Evolutionary conservation across 345 rosid genomes (phyloP).

Genomic region (Geranium rotundifolium): DNA sequence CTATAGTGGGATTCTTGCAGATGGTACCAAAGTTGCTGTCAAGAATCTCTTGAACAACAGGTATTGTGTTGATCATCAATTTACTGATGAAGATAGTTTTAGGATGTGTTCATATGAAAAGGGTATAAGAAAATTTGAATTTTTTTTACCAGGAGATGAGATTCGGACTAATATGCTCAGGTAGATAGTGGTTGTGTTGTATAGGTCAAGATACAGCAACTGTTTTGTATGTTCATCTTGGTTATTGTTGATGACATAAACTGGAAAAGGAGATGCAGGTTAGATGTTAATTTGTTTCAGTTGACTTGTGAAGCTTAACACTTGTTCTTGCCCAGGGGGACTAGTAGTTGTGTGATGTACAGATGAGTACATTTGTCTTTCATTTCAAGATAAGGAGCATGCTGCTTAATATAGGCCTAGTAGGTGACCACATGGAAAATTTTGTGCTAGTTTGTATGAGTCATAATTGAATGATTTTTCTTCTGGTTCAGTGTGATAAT

Average conservation of each 20-base stretch:
- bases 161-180: neutral
- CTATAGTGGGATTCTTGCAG: constrained; percentile 58
- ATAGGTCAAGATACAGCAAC: neutral
- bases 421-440: too few relatives aligned
- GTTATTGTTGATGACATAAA: neutral
- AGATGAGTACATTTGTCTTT: too few relatives aligned
- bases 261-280: too few relatives aligned
- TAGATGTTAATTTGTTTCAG: neutral
- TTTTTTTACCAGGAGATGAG: neutral
- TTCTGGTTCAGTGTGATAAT: too few relatives aligned
- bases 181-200: too few relatives aligned
- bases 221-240: neutral
- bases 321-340: too few relatives aligned
- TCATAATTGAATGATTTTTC: too few relatives aligned
- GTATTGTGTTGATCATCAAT: constrained; percentile 18
- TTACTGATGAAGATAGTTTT: neutral
- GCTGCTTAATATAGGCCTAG: too few relatives aligned
- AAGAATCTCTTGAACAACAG: constrained; percentile 87
- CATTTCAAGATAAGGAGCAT: too few relatives aligned
- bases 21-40: constrained; percentile 79
- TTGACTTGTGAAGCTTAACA: neutral
- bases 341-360: too few relatives aligned
- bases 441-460: too few relatives aligned
- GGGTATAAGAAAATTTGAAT: too few relatives aligned
- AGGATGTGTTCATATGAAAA: neutral